Conservation (phyloP, 768 basidiomycete species). For the Rhodotorula taiwanensis region DNA sequence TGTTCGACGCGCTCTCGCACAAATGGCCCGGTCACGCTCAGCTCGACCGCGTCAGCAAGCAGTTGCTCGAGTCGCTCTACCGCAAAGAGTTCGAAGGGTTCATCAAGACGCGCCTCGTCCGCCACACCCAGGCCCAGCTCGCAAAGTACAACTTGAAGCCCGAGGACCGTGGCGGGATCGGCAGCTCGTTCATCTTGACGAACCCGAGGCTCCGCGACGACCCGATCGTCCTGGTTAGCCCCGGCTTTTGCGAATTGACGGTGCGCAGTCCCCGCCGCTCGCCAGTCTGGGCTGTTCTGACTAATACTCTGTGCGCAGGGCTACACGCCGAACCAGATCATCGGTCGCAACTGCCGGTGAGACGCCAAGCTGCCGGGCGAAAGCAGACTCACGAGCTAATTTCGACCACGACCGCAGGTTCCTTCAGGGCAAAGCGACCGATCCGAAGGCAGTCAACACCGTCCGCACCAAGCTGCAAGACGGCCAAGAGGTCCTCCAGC, state of each 20-base stretch:
- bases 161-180: constrained; percentile 20
- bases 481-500: constrained; percentile 11
- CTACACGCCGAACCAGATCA: constrained; percentile 23
- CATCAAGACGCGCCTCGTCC: constrained; percentile 13
- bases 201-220: constrained; percentile 29
- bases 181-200: constrained; percentile 23
- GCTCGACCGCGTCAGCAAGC: constrained; percentile 13
- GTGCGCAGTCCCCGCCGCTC: too few species aligned
- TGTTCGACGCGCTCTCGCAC: neutral
- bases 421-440: constrained; percentile 21
- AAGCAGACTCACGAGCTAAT: too few species aligned
- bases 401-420: constrained; percentile 1
- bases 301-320: neutral
- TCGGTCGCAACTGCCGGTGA: constrained; percentile 29
- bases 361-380: neutral
- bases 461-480: constrained; percentile 12
- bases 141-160: neutral
- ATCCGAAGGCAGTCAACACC: neutral
- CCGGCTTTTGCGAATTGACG: constrained; percentile 24
- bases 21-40: neutral
- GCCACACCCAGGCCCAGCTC: constrained; percentile 18
- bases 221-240: constrained; percentile 23
- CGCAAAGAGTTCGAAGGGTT: constrained; percentile 4
- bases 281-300: neutral
- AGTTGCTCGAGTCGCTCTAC: constrained; percentile 14